Evolutionary conservation across 164 flowering plant genomes (phyloP).

Genomic region (Vitis rupestris): DNA sequence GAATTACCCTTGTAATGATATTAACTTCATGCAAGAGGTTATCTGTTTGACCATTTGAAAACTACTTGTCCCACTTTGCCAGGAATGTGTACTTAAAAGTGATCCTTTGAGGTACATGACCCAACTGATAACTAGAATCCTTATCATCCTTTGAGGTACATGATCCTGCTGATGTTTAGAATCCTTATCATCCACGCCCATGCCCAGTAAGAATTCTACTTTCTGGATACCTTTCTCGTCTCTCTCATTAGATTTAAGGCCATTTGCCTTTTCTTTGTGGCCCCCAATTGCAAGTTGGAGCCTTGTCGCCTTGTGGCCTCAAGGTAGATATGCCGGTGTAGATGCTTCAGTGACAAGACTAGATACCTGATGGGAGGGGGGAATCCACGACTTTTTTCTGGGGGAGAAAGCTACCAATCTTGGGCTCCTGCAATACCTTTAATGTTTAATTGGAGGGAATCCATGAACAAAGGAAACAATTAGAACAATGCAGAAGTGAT

Average conservation of each 20-base stretch:
- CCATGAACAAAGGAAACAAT: background rate
- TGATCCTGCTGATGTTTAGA: slow-evolving; percentile 8
- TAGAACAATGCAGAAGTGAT: background rate
- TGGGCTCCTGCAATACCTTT: background rate
- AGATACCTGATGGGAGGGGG: background rate
- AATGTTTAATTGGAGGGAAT: background rate
- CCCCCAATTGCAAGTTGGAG: slow-evolving; percentile 10
- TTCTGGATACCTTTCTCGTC: slow-evolving; percentile 1
- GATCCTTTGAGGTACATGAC: no score
- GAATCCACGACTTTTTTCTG: background rate
- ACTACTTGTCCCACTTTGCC: no score
- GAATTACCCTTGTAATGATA: no score
- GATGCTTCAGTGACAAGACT: background rate
- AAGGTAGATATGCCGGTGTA: background rate
- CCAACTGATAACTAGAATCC: no score
- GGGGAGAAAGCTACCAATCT: background rate
- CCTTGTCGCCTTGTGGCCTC: background rate
- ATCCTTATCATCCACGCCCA: slow-evolving; percentile 27
- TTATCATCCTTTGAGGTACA: slow-evolving; percentile 2
- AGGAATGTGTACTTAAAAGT: no score
- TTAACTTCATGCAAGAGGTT: no score
- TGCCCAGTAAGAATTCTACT: slow-evolving; percentile 2
- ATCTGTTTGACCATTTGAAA: no score
- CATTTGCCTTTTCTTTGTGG: slow-evolving; percentile 7
- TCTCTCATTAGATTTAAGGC: background rate